These are phyloP conservation scores for Aspergillus sp. DNA, from an alignment of 2,329 filamentous ascomycete genomes.

Conservation along the genomic window DNA sequence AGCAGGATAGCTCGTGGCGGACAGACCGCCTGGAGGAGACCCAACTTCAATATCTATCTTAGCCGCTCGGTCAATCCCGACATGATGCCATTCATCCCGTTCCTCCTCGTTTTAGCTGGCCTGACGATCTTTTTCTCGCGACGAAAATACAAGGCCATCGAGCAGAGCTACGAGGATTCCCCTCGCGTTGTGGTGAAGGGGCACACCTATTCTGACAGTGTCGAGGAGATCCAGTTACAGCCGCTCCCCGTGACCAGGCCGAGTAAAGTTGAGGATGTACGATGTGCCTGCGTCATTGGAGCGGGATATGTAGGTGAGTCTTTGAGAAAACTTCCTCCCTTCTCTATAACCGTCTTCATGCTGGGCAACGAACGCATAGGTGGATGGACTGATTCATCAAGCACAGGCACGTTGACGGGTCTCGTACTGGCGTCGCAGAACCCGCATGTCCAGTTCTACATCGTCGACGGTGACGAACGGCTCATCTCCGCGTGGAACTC, in stretches of 20 bases:
- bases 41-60: too few relatives aligned
- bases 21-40: neutral
- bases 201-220: slow-evolving; percentile 19
- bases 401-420: slow-evolving; percentile 21
- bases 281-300: slow-evolving; percentile 24
- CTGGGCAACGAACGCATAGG: too few relatives aligned
- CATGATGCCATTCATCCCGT: slow-evolving; percentile 18
- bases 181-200: slow-evolving; percentile 18
- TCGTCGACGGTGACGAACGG: slow-evolving; percentile 24
- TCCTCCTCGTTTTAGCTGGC: slow-evolving; percentile 18
- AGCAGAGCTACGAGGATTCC: neutral
- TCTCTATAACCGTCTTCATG: neutral
- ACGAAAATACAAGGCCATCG: slow-evolving; percentile 13
- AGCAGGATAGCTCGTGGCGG: neutral
- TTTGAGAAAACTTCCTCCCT: neutral
- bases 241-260: neutral
- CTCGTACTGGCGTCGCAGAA: slow-evolving; percentile 28
- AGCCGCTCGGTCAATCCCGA: neutral
- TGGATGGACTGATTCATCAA: neutral
- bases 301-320: slow-evolving; percentile 26
- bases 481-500: slow-evolving; percentile 30
- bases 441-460: slow-evolving; percentile 25
- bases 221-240: slow-evolving; percentile 6
- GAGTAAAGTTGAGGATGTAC: slow-evolving; percentile 14
- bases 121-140: slow-evolving; percentile 15